Conservation (phyloP, 2,329 filamentous ascomycete species). For the Eutypella sp. region DNA sequence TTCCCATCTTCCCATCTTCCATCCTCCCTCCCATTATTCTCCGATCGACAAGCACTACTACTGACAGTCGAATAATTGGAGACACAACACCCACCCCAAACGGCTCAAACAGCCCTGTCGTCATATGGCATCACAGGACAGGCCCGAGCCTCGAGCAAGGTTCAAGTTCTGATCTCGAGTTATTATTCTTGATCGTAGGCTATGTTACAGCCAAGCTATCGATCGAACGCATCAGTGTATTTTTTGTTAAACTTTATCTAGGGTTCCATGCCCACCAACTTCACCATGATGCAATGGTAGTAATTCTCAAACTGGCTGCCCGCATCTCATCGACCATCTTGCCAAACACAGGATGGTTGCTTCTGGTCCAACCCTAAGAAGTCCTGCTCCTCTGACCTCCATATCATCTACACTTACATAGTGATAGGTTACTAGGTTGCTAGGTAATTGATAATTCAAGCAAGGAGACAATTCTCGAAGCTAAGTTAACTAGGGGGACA, state of each 20-base stretch:
- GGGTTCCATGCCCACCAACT: too few species aligned
- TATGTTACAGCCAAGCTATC: background rate
- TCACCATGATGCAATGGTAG: too few species aligned
- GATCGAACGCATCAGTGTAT: background rate
- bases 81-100: background rate
- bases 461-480: background rate
- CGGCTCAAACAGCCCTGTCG: background rate
- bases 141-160: background rate
- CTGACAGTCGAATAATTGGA: background rate
- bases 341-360: too few species aligned
- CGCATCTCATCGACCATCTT: too few species aligned
- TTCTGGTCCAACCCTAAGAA: background rate
- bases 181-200: background rate
- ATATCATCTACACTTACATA: background rate
- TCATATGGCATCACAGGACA: background rate
- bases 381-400: background rate
- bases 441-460: background rate
- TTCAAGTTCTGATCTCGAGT: background rate
- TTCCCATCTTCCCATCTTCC: too few species aligned
- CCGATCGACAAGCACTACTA: background rate
- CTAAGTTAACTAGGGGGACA: background rate
- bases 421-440: too few species aligned
- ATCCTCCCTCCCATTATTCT: too few species aligned
- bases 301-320: too few species aligned
- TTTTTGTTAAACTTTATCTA: background rate